Base-by-base conservation (phyloP, 176 grass and related monocot genomes). In the Oryza meridionalis region DNA sequence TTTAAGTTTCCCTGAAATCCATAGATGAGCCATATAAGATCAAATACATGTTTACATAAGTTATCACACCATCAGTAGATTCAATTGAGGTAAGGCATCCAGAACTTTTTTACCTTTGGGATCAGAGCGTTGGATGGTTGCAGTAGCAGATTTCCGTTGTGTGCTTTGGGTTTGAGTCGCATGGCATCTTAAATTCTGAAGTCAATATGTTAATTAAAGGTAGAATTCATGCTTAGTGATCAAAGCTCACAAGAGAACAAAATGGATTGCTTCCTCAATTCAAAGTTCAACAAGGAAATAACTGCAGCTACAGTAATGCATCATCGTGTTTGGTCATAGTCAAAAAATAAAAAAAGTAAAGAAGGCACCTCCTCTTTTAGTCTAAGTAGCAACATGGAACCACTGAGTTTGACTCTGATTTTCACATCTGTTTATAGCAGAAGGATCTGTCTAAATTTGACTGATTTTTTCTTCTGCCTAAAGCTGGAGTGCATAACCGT, bases 81-180 rank as follows among this genome's bases (percentile, higher is more conserved):
- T 27, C 8, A 75, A 22, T 26, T 27, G 32, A 75, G 26, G 38
- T 64, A 73, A 17, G 15, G 11, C 25, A 22, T 25, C 27, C 7
- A 84, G 42, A 67, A 24, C 38, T 7, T 4, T 70, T 83, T 61
- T 75, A 67, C 81, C 71, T 75, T 75, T 67, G 71, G 11, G 71
- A 7, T 84, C 61, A 49, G 59, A 64, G 33, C 21, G 19, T 24
- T 84, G 58, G 27, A 67, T 64, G 46, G 61, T 79, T 79, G 67
- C 19, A 1, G 29, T 65, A 24, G 84, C 49, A 16, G 68, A 64
- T 51, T 79, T 79, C 19, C 5, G 22, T 26, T 50, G 76, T 11
- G 58, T 12, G 37, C 69, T 79, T 47, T 64, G 84, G 42, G 84
- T 72, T 64, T 86, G 84, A 72, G 76, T 72, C 33, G 76, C 83